Base-by-base conservation (phyloP, 2,329 filamentous ascomycete genomes). In the Pseudocercospora eumusae region DNA sequence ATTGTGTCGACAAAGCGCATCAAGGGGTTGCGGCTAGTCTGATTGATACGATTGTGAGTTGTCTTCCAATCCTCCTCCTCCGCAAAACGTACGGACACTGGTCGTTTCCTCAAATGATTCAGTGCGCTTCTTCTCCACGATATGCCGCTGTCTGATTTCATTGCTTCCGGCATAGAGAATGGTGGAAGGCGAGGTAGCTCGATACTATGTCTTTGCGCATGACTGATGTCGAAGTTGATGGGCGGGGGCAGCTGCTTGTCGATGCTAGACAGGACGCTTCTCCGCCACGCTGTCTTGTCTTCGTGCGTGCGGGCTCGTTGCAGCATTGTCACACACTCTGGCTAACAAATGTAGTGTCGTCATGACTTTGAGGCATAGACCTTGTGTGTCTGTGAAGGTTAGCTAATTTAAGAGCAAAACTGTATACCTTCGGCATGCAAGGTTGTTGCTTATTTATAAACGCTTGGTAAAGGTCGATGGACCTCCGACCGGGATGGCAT, bases 1-100 rank as follows among this genome's bases (percentile, higher is more conserved):
- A 88, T 65, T 76, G 76, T 1, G 76, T 82, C 27, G 66, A 73
- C 9, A 75, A 76, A 28, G 73, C 81, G 56, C 77, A 81, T 56
- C 82, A 84, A 65, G 82, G 82, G 4, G 76, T 83, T 15, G 81
- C 81, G 2, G 81, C 81, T 0, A 84, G 81, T 18, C 71, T 90
- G 5, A 84, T 89, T 31, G 86, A 82, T 61, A 89, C 86, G 0
- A 61, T 69, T 31, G 65, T 63, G 56, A 59, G 61, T 63, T 20
- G 44, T 36, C 31, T 59, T 59, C 50, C 56, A 59, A 53, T 63
- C 61, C 18, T 59, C 52, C 28, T 59, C 52, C 28, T 59, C 56
- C 42, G 40, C 18, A 53, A 50, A 50, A 23, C 25, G 21, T 11
- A 50, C 28, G 20, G 47, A 50, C 23, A n/a, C 25, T 10, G 47